A percentile compares a stretch with the other conserved stretches of the same genome.
Conservation (phyloP, 1,284 basidiomycete species). For the Ceratobasidium sp. region DNA sequence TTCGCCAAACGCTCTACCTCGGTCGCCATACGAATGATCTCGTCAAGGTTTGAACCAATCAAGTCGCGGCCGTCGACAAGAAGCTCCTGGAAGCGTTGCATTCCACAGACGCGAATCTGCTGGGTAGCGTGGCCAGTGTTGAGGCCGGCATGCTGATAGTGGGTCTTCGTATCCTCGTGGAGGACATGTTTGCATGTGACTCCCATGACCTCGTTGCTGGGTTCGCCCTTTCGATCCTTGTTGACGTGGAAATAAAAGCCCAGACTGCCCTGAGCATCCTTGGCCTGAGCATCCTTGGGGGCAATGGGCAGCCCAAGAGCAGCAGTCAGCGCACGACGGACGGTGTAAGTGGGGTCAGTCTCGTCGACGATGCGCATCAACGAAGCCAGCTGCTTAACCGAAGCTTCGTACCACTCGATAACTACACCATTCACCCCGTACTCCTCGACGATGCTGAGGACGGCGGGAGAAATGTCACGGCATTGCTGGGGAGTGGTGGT, state of each 20-base stretch:
- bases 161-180: slow-evolving; percentile 44
- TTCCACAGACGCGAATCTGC: slow-evolving; percentile 31
- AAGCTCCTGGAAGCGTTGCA: background rate
- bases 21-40: too few species aligned
- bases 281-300: slow-evolving; percentile 45
- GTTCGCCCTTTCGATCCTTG: slow-evolving; percentile 46
- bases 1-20: too few species aligned
- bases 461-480: too few species aligned
- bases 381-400: too few species aligned
- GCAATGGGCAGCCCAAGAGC: slow-evolving; percentile 50
- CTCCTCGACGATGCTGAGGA: too few species aligned
- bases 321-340: slow-evolving; percentile 50
- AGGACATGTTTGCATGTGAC: slow-evolving; percentile 50
- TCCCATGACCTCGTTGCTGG: slow-evolving; percentile 45
- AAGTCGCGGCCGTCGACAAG: too few species aligned
- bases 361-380: slow-evolving; percentile 45
- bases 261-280: slow-evolving; percentile 46
- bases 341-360: slow-evolving; percentile 49
- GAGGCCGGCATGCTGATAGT: slow-evolving; percentile 15
- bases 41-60: too few species aligned
- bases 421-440: too few species aligned
- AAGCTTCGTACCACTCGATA: too few species aligned
- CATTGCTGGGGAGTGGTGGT: too few species aligned
- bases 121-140: background rate
- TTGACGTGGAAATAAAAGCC: slow-evolving; percentile 46